Base-by-base conservation (phyloP, 148 eudicot genomes). In the Spergularia bocconei region DNA sequence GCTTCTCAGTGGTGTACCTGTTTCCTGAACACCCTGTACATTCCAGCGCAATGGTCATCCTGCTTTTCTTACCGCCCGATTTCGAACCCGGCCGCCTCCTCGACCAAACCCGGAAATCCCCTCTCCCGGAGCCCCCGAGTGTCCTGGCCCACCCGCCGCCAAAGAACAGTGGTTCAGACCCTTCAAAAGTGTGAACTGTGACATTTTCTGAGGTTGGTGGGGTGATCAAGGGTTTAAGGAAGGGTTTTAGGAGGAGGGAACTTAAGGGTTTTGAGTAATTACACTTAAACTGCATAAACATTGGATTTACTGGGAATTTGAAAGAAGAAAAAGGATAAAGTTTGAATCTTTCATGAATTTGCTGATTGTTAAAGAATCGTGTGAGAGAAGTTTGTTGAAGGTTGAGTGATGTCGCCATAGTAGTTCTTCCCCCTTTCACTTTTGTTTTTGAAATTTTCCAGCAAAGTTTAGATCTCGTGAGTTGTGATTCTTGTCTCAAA, bases 1-100 rank as follows among this genome's bases (percentile, higher is more conserved):
- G 63, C 41, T 72, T 72, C 39, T 60, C 67, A 20, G 76, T 73
- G 5, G 47, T 61, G 41, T 73, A 61, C 67, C 76, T 61, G 33
- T 73, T 60, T 19, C 65, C 54, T 16, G 8, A n/a, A 61, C 76
- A 73, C 20, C 54, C n/a, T 21, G 67, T 73, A 16, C 76, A 73
- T 16, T 73, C 67, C 67, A 73, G 19, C 12, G 76, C 65, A 7
- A 73, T 14, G 25, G 4, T 58, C 68, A 62, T 3, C 65, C 76
- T 60, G 23, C 11, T 50, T 67, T 59, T 73, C 67, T 73, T 73
- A 4, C 71, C 71, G 0, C 71, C 33, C 47, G 65, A 58, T 19
- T 39, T 72, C 11, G 75, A 73, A 41, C 76, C 76, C 21, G 76
- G 57, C 2, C 47, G 5, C 65, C 76, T 16, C 19, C 39, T 62